phyloP scores from a whole-genome alignment of 129 eudicot species.

The Pulicaria dysenterica region DNA sequence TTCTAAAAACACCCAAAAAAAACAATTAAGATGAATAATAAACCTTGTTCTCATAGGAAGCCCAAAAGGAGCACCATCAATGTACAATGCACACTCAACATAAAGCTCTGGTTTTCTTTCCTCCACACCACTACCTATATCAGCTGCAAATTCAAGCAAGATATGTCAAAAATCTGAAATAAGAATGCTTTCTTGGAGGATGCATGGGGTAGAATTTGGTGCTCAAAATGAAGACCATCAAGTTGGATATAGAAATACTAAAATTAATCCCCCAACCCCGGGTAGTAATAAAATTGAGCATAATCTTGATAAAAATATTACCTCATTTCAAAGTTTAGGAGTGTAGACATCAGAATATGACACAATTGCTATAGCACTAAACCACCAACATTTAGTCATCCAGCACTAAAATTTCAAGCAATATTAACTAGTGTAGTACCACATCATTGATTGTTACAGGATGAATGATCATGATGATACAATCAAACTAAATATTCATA shows the following conservation, averaged over 20 bases:
- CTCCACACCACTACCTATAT: constrained; percentile 50
- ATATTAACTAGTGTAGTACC: not conserved
- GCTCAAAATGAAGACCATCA: constrained; percentile 7
- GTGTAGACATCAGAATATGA: not conserved
- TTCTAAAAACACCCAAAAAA: not conserved
- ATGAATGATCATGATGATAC: constrained; percentile 8
- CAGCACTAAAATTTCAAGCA: not conserved
- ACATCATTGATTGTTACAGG: not conserved
- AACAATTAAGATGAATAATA: not conserved
- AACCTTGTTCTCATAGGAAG: constrained; percentile 98
- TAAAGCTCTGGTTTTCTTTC: constrained; percentile 79
- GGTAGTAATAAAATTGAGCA: not conserved
- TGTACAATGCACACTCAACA: constrained; percentile 89
- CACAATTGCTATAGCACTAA: not conserved
- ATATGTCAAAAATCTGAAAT: constrained; percentile 13
- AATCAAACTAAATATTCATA: not conserved
- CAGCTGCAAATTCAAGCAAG: constrained; percentile 46
- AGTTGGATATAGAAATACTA: not conserved
- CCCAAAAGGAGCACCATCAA: constrained; percentile 99
- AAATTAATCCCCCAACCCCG: not conserved
- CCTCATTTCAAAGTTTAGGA: not conserved
- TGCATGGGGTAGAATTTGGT: not conserved
- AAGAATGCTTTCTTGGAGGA: constrained; percentile 3
- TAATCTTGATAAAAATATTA: not conserved
- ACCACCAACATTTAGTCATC: not conserved